A percentile compares a stretch with the other conserved stretches of the same genome.
Evolutionary conservation across 2,329 filamentous ascomycete genomes (phyloP).

Genomic region (Colletotrichum caudatum): DNA sequence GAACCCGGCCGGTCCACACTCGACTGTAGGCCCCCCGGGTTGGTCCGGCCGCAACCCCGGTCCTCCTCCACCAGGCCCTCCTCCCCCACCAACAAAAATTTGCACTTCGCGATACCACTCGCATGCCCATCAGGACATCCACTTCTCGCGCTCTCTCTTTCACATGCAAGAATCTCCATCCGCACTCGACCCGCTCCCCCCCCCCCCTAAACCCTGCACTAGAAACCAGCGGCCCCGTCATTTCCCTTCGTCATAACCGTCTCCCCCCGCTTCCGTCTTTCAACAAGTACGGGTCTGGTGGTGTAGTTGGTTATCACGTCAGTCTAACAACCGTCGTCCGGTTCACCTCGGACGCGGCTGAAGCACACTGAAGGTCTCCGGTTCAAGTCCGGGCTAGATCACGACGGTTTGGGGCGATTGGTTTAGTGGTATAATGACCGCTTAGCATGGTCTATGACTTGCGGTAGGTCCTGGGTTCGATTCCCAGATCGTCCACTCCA

Average conservation of each 20-base stretch:
- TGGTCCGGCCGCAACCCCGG: background rate
- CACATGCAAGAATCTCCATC: conserved; percentile 4
- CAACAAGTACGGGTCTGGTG: conserved; percentile 47
- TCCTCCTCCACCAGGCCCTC: background rate
- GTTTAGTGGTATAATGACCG: conserved; percentile 29
- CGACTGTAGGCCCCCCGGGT: background rate
- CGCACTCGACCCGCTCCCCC: too few relatives aligned
- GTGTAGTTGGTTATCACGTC: conserved; percentile 62
- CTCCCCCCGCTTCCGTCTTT: fast-evolving
- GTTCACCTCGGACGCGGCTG: background rate
- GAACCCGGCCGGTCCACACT: background rate
- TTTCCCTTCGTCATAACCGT: background rate
- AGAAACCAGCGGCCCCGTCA: background rate
- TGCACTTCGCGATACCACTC: conserved; percentile 13
- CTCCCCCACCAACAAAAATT: conserved; percentile 9
- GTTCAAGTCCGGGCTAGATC: conserved; percentile 42
- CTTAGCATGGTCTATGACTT: conserved; percentile 8
- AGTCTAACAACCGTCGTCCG: conserved; percentile 53
- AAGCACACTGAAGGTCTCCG: conserved; percentile 40
- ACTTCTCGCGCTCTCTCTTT: background rate
- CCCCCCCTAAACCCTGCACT: background rate
- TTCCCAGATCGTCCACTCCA: background rate
- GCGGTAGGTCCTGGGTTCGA: conserved; percentile 25
- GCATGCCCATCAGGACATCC: background rate
- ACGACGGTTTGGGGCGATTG: conserved; percentile 1